Percentiles rank a stretch among this genome's conserved stretches.
Conservation (phyloP, 2,329 filamentous ascomycete genomes). For the Rhinocladiella mackenziei region DNA sequence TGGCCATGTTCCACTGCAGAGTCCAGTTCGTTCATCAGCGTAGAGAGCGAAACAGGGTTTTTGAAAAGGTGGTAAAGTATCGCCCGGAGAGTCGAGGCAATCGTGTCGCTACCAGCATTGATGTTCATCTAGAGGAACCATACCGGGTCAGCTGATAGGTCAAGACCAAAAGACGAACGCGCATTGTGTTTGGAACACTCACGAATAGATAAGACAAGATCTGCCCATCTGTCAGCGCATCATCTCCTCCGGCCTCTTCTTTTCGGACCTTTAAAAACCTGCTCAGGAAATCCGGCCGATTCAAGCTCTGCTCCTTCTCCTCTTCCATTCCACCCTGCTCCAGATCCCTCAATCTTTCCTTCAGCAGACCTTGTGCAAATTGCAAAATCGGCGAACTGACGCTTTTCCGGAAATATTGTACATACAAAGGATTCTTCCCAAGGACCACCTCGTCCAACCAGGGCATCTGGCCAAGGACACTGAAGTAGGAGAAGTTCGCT, state of each 20-base stretch:
- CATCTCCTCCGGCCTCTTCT: slow-evolving; percentile 14
- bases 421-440: slow-evolving; percentile 34
- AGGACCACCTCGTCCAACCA: slow-evolving; percentile 36
- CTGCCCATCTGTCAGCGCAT: slow-evolving; percentile 21
- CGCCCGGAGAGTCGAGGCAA: slow-evolving; percentile 66
- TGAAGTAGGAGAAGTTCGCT: slow-evolving; percentile 32
- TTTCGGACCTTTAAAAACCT: slow-evolving; percentile 27
- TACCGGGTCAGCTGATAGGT: background rate
- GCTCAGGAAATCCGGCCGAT: slow-evolving; percentile 28
- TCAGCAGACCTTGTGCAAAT: slow-evolving; percentile 23
- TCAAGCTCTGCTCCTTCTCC: slow-evolving; percentile 7
- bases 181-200: slow-evolving; percentile 3
- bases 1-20: slow-evolving; percentile 25
- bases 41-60: slow-evolving; percentile 44
- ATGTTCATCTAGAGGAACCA: slow-evolving; percentile 33
- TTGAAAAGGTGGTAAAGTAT: slow-evolving; percentile 73
- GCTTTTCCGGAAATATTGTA: slow-evolving; percentile 25
- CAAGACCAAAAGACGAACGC: no score
- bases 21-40: slow-evolving; percentile 32
- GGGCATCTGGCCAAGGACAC: slow-evolving; percentile 35
- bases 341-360: slow-evolving; percentile 20
- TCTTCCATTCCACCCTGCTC: slow-evolving; percentile 12
- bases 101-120: slow-evolving; percentile 70
- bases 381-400: slow-evolving; percentile 24
- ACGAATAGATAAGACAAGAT: slow-evolving; percentile 27